These are phyloP conservation scores for Yarrowia galli DNA, from an alignment of 1,139 yeast genomes.

Conservation along the genomic window DNA sequence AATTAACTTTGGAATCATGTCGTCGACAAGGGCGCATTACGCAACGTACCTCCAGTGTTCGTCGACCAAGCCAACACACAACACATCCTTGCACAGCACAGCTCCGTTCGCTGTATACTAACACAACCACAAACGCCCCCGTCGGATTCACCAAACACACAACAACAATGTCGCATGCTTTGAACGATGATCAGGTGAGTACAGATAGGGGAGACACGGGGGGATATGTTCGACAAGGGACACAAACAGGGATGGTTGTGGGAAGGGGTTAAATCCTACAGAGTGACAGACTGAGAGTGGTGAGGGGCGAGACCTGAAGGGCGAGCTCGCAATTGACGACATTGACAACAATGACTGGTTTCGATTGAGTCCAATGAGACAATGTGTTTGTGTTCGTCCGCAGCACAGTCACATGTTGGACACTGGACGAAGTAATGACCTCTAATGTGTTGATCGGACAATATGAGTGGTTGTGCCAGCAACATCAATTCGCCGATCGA, in stretches of 20 bases:
- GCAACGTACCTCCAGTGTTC: slow-evolving; percentile 28
- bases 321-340: too few relatives aligned
- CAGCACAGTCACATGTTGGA: too few relatives aligned
- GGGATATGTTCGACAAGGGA: neutral
- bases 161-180: slow-evolving; percentile 37
- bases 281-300: too few relatives aligned
- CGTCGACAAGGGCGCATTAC: slow-evolving; percentile 31
- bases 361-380: too few relatives aligned
- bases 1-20: slow-evolving; percentile 15
- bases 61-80: slow-evolving; percentile 18
- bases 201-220: neutral
- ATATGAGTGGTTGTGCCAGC: too few relatives aligned
- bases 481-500: too few relatives aligned
- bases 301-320: too few relatives aligned
- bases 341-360: too few relatives aligned
- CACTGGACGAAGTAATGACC: too few relatives aligned
- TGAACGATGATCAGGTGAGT: slow-evolving; percentile 40
- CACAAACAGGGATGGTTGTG: neutral
- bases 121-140: slow-evolving; percentile 6
- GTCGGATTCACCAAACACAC: slow-evolving; percentile 11
- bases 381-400: too few relatives aligned
- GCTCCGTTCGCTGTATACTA: slow-evolving; percentile 21
- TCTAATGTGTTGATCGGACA: too few relatives aligned
- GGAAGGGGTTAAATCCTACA: too few relatives aligned
- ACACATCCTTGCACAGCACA: slow-evolving; percentile 1